These are phyloP conservation scores for Moricandia moricandioides DNA, from an alignment of 345 rosid genomes.

Conservation along the genomic window DNA sequence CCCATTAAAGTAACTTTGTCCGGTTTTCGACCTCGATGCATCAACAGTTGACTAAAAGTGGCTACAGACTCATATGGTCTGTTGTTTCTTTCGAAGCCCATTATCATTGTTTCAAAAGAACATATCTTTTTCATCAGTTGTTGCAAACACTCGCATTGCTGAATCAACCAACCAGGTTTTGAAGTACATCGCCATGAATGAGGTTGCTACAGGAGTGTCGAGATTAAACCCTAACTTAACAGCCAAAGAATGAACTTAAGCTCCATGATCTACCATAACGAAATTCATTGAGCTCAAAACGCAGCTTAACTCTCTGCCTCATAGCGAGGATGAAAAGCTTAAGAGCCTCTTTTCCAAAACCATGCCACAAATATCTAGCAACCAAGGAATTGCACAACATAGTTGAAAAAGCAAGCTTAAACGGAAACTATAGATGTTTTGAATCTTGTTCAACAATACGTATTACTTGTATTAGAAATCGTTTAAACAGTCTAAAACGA, in stretches of 20 bases:
- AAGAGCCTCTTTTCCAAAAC: constrained; percentile 52
- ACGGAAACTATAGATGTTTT: no score
- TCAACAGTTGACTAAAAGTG: constrained; percentile 43
- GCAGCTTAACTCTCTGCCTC: constrained; percentile 44
- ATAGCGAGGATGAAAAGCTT: constrained; percentile 39
- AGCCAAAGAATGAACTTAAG: constrained; percentile 61
- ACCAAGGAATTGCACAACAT: constrained; percentile 58
- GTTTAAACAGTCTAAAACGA: no score
- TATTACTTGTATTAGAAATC: no score
- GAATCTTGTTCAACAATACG: no score
- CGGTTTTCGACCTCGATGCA: constrained; percentile 40
- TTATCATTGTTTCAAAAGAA: constrained; percentile 66
- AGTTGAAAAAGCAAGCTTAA: no score
- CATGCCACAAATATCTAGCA: constrained; percentile 53
- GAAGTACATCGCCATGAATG: constrained; percentile 64
- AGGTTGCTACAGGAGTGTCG: constrained; percentile 54
- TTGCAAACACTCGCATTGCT: constrained; percentile 47
- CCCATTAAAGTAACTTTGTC: constrained; percentile 62
- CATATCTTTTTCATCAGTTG: constrained; percentile 49
- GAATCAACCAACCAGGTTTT: constrained; percentile 50
- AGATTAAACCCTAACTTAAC: constrained; percentile 55
- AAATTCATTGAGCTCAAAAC: constrained; percentile 47
- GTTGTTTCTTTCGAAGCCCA: constrained; percentile 53
- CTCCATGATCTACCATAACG: constrained; percentile 48
- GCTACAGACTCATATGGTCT: constrained; percentile 45